These are phyloP conservation scores for Solanum chiquidenum DNA, from an alignment of 257 asterid genomes.

Conservation along the genomic window DNA sequence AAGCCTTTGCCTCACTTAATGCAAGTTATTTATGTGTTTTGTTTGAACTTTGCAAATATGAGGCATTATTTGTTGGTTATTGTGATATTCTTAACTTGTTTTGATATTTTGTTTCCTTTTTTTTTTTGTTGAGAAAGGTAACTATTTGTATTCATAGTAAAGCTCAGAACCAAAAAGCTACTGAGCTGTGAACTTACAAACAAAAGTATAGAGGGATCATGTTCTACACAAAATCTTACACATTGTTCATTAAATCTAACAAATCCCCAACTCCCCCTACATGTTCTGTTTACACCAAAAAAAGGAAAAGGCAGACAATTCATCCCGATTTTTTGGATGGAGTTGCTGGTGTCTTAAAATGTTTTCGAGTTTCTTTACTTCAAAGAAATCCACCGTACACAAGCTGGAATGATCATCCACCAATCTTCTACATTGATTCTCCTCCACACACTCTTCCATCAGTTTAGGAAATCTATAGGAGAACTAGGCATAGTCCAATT, in stretches of 20 bases:
- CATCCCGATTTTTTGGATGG: neutral
- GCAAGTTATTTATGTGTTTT: neutral
- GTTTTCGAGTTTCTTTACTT: neutral
- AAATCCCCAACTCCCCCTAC: neutral
- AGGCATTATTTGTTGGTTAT: neutral
- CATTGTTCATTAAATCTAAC: neutral
- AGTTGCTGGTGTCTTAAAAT: neutral
- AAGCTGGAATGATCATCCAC: neutral
- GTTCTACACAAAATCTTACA: neutral
- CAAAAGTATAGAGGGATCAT: neutral
- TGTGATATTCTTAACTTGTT: neutral
- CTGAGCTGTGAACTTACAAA: neutral
- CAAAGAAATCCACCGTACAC: neutral
- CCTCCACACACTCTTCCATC: neutral
- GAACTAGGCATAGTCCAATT: neutral
- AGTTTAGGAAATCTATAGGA: neutral
- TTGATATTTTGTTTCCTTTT: neutral
- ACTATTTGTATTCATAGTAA: neutral
- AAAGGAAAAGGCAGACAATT: neutral
- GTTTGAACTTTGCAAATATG: neutral
- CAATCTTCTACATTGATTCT: neutral
- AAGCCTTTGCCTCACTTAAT: neutral
- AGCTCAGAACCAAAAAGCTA: neutral
- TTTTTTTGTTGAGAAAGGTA: neutral
- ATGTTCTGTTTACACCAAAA: neutral